Percentiles rank a stretch among this genome's conserved stretches.
phyloP scores from a whole-genome alignment of 768 basidiomycete genomes.

The Tricholoma sp. region DNA sequence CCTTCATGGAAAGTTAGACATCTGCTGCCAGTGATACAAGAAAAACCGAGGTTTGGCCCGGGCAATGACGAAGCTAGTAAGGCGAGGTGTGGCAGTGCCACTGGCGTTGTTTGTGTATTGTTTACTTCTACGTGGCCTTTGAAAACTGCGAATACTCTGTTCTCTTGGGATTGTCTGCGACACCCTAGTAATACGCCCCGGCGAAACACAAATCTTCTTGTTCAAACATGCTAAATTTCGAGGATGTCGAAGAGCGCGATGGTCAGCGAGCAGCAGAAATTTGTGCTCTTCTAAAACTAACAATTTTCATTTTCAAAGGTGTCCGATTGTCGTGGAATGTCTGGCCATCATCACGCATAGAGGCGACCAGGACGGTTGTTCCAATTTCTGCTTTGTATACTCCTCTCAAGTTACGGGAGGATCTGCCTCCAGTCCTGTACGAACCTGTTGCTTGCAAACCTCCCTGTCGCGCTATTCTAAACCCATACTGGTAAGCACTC shows the following conservation, averaged over 20 bases:
- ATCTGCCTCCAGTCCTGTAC: slow-evolving; percentile 93
- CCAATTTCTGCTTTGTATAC: slow-evolving; percentile 98
- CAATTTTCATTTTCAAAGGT: slow-evolving; percentile 43
- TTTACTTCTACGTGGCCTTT: slow-evolving; percentile 33
- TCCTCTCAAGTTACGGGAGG: slow-evolving; percentile 89
- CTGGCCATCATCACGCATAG: slow-evolving; percentile 97
- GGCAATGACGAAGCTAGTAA: background rate
- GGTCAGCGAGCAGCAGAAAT: slow-evolving; percentile 44
- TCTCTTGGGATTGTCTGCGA: slow-evolving; percentile 34
- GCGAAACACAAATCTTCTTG: slow-evolving; percentile 18
- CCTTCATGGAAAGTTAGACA: too few species aligned
- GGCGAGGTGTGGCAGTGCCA: slow-evolving; percentile 11
- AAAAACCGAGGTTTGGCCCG: too few species aligned
- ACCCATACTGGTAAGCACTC: slow-evolving; percentile 83
- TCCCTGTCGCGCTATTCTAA: slow-evolving; percentile 94
- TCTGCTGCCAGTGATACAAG: too few species aligned
- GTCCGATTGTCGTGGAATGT: slow-evolving; percentile 98
- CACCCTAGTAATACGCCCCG: slow-evolving; percentile 27
- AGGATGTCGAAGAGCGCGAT: slow-evolving; percentile 96
- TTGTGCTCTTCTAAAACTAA: background rate
- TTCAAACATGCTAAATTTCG: slow-evolving; percentile 71
- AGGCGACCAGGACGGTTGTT: slow-evolving; percentile 95
- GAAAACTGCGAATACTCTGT: slow-evolving; percentile 14
- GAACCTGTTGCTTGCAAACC: slow-evolving; percentile 99
- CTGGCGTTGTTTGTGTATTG: slow-evolving; percentile 24